Evolutionary conservation across 371 early-diverging fungal genomes (phyloP).

Genomic region (Phascolomyces articulosus): DNA sequence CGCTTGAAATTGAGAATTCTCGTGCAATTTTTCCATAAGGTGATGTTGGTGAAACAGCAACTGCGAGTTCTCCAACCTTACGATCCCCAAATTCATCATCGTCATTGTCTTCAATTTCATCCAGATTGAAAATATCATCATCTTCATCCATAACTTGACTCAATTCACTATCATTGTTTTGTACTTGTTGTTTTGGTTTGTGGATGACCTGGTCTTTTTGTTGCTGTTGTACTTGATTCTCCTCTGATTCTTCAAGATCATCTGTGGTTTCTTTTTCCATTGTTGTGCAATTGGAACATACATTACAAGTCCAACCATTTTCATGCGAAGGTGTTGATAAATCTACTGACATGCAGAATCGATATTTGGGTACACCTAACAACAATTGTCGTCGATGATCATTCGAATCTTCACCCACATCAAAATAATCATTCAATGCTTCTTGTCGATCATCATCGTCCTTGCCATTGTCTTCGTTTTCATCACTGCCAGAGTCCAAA

Average conservation of each 20-base stretch:
- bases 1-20: background rate
- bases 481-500: background rate
- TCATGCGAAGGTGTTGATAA: slow-evolving; percentile 25
- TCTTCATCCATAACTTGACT: background rate
- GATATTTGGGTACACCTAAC: slow-evolving; percentile 40
- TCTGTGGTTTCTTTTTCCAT: background rate
- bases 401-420: slow-evolving; percentile 34
- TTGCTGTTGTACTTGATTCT: background rate
- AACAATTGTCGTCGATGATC: slow-evolving; percentile 35
- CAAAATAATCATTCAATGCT: slow-evolving; percentile 52
- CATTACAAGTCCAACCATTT: slow-evolving; percentile 18
- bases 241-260: background rate
- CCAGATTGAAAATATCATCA: background rate
- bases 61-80: background rate
- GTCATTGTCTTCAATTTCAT: background rate
- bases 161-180: background rate
- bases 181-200: too few relatives aligned
- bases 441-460: slow-evolving; percentile 21
- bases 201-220: too few relatives aligned
- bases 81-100: background rate
- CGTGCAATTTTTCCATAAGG: background rate
- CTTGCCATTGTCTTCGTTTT: background rate
- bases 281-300: background rate
- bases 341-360: slow-evolving; percentile 32
- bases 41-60: background rate